Percentiles rank a stretch among this genome's conserved stretches.
These are phyloP conservation scores for Phytophthora brassicae DNA, from an alignment of 352 stramenopile species.

Conservation along the genomic window DNA sequence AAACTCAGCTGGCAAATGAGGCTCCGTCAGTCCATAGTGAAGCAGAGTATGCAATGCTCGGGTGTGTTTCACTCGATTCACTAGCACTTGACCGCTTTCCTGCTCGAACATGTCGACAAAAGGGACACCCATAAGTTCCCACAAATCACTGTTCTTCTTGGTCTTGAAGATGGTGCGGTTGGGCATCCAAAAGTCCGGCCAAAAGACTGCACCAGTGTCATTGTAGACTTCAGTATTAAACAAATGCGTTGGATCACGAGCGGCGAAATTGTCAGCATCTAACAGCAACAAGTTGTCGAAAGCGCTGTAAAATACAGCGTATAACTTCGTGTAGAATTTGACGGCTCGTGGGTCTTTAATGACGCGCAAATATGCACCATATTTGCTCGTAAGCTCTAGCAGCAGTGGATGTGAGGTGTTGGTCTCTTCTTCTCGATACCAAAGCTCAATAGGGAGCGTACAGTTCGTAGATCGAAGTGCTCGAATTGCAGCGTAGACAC, in stretches of 20 bases:
- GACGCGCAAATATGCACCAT: slow-evolving; percentile 62
- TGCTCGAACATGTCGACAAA: slow-evolving; percentile 78
- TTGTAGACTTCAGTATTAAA: slow-evolving; percentile 53
- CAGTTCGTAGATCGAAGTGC: slow-evolving; percentile 47
- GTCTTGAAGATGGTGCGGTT: slow-evolving; percentile 78
- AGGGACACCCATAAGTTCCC: slow-evolving; percentile 63
- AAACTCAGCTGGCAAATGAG: slow-evolving; percentile 45
- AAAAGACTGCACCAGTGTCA: slow-evolving; percentile 68
- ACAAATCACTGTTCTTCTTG: slow-evolving; percentile 57
- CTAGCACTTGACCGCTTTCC: slow-evolving; percentile 73
- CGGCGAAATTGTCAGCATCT: slow-evolving; percentile 74
- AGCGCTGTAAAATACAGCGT: slow-evolving; percentile 71
- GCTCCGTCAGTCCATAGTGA: slow-evolving; percentile 51
- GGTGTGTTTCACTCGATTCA: slow-evolving; percentile 50
- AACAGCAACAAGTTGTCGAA: slow-evolving; percentile 75
- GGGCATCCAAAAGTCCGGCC: slow-evolving; percentile 77
- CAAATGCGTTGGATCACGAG: slow-evolving; percentile 62
- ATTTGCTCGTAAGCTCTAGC: slow-evolving; percentile 36
- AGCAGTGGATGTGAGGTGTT: slow-evolving; percentile 54
- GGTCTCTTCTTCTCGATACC: slow-evolving; percentile 55
- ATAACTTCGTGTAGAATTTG: slow-evolving; percentile 73
- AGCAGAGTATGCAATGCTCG: slow-evolving; percentile 56
- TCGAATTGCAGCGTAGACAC: slow-evolving; percentile 54
- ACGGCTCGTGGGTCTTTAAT: slow-evolving; percentile 53
- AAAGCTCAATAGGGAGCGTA: slow-evolving; percentile 68